Evolutionary conservation across 345 rosid species (phyloP), one percentile per base, ranked within the genome.

Genomic region (Capsella bursapastoris): DNA sequence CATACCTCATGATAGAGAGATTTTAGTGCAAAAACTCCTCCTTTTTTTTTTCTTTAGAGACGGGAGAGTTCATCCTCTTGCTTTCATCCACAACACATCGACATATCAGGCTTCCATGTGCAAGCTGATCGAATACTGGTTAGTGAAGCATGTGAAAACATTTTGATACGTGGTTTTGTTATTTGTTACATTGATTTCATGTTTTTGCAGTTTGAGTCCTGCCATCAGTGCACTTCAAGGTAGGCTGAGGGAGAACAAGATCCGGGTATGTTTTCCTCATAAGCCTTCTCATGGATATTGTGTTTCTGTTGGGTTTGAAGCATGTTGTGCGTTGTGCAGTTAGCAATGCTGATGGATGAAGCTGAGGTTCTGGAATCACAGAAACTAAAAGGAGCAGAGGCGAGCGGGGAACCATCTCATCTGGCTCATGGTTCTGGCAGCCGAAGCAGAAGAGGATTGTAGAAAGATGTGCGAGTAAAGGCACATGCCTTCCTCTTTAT

Each of bases 71-170:
- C 98, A 95, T 80, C 98, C 98, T 2, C 90, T 95, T 69, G 74
- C 94, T 64, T 92, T 82, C 82, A 88, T 95, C 64, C 97, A 95
- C 82, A 96, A 92, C 84, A 86, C 97, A 31, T 88, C 97, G 2
- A 95, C 97, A 4, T 95, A 95, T 82, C 97, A 92, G 81, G 96
- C 99, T 72, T 89, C 99, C 56, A 76, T 92, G 84, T 95, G 97
- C 93, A 95, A 92, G 80, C 80, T 95, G 70, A 95, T 95, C 8
- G 99, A 95, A 66, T 89, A 92, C 72, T 95, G 99, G 99, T 94
- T 60, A 76, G 97, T 73, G 60, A 56, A 70, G 64, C 8, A 15
- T 59, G 31, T 56, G 27, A 48, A 38, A 50, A 18, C 67, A 57
- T 47, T 22, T 51, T 11, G 18, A 53, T 41, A 49, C 7, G 0